Percentiles rank a stretch among this genome's conserved stretches.
phyloP scores from a whole-genome alignment of 228 moss, liverwort and hornwort genomes.

The Sphagnum magellanicum region DNA sequence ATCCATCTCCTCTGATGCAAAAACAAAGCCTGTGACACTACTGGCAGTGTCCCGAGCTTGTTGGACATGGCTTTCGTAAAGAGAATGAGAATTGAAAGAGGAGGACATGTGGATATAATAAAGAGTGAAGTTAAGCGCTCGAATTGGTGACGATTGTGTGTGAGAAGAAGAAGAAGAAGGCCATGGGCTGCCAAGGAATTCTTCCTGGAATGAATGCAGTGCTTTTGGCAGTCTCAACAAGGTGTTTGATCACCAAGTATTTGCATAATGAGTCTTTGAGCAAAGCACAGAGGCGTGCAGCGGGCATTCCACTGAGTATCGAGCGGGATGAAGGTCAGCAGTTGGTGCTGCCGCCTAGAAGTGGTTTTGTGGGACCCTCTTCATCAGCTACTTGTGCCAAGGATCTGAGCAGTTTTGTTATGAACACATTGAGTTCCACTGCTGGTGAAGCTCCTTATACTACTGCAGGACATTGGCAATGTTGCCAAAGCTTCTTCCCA shows the following conservation, averaged over 20 bases:
- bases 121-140: no score
- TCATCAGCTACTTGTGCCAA: background rate
- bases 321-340: background rate
- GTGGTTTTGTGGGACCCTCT: background rate
- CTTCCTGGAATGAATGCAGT: background rate
- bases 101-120: no score
- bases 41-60: no score
- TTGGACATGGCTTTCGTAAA: no score
- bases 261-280: background rate
- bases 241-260: slow-evolving; percentile 1
- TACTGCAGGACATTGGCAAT: background rate
- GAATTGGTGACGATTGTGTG: no score
- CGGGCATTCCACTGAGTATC: background rate
- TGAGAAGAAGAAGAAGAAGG: background rate
- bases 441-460: background rate
- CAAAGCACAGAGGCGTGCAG: background rate
- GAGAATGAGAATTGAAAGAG: no score
- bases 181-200: background rate
- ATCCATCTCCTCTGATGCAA: no score
- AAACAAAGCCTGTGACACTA: no score
- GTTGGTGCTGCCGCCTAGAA: no score
- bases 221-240: background rate
- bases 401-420: background rate
- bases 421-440: background rate
- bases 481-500: background rate